Evolutionary conservation across 352 stramenopile species (phyloP), one percentile per base, ranked within the genome.

Genomic region (Globisporangium nunn): DNA sequence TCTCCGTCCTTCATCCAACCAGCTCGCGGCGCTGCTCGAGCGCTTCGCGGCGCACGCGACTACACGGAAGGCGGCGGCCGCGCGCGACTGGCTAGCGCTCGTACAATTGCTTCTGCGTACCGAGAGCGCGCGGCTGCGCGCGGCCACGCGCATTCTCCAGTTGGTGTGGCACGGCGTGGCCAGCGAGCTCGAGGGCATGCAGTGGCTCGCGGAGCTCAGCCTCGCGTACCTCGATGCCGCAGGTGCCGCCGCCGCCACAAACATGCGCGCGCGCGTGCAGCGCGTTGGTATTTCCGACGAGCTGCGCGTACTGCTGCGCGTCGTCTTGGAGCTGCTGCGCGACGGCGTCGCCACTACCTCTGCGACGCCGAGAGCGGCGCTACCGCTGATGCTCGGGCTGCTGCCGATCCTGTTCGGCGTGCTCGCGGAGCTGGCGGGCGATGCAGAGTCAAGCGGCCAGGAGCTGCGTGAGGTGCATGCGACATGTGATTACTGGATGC

Each of bases 131-230:
- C 70, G 81, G 8, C 63, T 87, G 28, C 77, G 74, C 29, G 75
- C 81, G 6, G 68, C 74, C 18, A 85, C 73, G 15, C 68, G 72
- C 23, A 74, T 89, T 53, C 65, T 89, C 28, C 71, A 85, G 61
- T 50, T 74, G 33, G 61, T 91, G 18, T 85, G 81, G 54, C 64
- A 67, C 4, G 74, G 79, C 29, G 68, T 62, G 17, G 58, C 66
- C 30, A 91, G 72, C 50, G 83, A 93, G 47, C 63, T 91, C 43
- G 78, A 88, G 61, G 72, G 70, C 46, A 83, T 85, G 70, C 79
- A 88, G 58, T 86, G 85, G 65, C 67, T 91, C 48, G 85, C 81
- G 1, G 84, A 93, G 66, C 71, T 93, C 28, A 83, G 66, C 40
- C 52, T 91, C 44, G 78, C 66, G 46, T 93, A 91, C 58, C 68